A percentile compares a stretch with the other conserved stretches of the same genome.
These are phyloP conservation scores for Deuterostichococcus epilithicus DNA, from an alignment of 139 green algal genomes.

Conservation along the genomic window DNA sequence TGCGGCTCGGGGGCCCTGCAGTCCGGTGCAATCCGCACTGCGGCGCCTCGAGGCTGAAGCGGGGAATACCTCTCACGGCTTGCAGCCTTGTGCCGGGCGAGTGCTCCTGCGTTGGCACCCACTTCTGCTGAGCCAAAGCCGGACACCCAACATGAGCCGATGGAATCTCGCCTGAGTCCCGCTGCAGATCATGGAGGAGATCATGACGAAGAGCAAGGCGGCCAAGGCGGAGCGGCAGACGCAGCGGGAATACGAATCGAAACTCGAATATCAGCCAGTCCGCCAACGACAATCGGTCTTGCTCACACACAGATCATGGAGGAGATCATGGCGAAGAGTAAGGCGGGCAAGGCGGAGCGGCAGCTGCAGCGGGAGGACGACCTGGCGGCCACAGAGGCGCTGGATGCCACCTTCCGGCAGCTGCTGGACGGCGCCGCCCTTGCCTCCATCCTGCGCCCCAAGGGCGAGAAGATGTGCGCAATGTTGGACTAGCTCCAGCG, in stretches of 20 bases:
- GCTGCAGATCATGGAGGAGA: constrained; percentile 97
- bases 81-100: too few relatives aligned
- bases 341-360: constrained; percentile 69
- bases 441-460: constrained; percentile 15
- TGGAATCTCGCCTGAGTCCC: too few relatives aligned
- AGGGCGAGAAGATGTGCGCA: constrained; percentile 23
- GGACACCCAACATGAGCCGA: too few relatives aligned
- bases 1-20: too few relatives aligned
- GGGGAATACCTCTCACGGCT: too few relatives aligned
- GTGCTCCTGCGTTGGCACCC: too few relatives aligned
- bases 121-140: too few relatives aligned
- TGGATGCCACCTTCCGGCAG: constrained; percentile 71
- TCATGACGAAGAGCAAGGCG: constrained; percentile 93
- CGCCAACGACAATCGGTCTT: too few relatives aligned
- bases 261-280: too few relatives aligned
- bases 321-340: constrained; percentile 96
- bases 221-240: constrained; percentile 66
- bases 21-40: too few relatives aligned
- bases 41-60: too few relatives aligned
- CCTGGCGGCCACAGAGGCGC: constrained; percentile 59
- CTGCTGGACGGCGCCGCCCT: constrained; percentile 30
- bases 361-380: constrained; percentile 84
- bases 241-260: constrained; percentile 90
- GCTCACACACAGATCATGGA: constrained; percentile 99
- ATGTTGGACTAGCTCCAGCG: too few relatives aligned